Evolutionary conservation across 192 early-diverging fungal genomes (phyloP), one percentile per base, ranked within the genome.

Genomic region (Cladochytrium replicatum): DNA sequence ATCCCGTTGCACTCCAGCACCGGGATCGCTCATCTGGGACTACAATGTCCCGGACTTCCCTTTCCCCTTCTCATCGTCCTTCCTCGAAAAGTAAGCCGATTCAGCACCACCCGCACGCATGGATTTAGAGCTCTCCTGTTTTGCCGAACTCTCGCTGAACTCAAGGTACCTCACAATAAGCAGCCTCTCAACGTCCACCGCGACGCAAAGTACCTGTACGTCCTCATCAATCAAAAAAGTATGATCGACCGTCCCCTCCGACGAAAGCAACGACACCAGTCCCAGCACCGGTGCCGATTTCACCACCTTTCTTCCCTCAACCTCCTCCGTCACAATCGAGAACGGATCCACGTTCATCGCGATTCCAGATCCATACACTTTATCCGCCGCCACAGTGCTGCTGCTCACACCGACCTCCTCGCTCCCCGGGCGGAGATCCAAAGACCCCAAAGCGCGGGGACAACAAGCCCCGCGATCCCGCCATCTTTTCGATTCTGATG

Each of bases 181-280:
- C 48, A 84, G 61, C 32, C 82, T 64, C 52, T 77, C 71, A 6
- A 84, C 78, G 46, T 84, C 82, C 25, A 69, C 64, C 0, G 75
- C 53, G n/a, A n/a, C n/a, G n/a, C n/a, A n/a, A n/a, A n/a, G n/a
- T n/a, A n/a, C n/a, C n/a, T n/a, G n/a, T n/a, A n/a, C n/a, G n/a
- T n/a, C n/a, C 21, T 77, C 72, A 29, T 82, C 78, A 2, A 61
- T 61, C 61, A 81, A 48, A 29, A 77, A 77, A 26, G 73, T 68
- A 26, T 70, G 63, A 40, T 84, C 82, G 15, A 38, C 50, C 1
- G 13, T 6, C 2, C 55, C 65, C 30, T 67, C 54, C 5, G 57
- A 38, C 30, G 61, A 64, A 8, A 68, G 49, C n/a, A 46, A 28
- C 5, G 46, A 32, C 15, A 63, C 57, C n/a, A 68, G 42, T 8